phyloP scores from a whole-genome alignment of 352 stramenopile species.

The Phytopythium ostracodes region DNA sequence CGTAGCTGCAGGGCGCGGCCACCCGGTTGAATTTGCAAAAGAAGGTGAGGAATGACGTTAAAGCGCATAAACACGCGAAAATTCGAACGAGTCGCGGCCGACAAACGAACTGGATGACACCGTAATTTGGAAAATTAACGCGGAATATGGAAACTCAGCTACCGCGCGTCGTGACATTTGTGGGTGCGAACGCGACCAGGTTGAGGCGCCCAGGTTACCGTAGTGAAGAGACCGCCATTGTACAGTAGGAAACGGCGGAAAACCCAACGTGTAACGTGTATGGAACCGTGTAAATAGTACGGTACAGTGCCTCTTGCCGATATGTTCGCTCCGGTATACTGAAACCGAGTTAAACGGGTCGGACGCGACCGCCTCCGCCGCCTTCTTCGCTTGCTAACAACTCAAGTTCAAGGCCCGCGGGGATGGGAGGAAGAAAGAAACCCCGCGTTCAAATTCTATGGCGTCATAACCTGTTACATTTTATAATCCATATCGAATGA shows the following conservation, averaged over 20 bases:
- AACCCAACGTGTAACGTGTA: background rate
- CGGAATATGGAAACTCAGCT: too few species aligned
- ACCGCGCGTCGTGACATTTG: background rate
- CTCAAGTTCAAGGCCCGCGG: constrained; percentile 1
- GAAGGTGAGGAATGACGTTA: background rate
- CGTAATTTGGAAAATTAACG: background rate
- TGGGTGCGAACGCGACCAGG: background rate
- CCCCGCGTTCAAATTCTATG: too few species aligned
- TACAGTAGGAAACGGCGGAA: background rate
- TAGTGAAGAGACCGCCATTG: background rate
- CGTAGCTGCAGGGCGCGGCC: background rate
- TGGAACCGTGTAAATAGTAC: too few species aligned
- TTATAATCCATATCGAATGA: background rate
- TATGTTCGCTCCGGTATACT: background rate
- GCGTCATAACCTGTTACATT: background rate
- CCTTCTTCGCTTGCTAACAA: background rate
- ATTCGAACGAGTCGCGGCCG: background rate
- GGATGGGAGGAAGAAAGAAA: background rate
- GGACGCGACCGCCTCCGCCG: too few species aligned
- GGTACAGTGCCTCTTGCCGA: background rate
- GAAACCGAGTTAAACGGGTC: background rate
- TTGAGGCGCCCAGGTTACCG: background rate
- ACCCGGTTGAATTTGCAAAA: constrained; percentile 2
- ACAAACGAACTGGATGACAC: background rate
- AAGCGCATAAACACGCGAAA: constrained; percentile 2